Percentiles rank a stretch among this genome's conserved stretches.
Evolutionary conservation across 192 early-diverging fungal genomes (phyloP).

Genomic region (Coemansia reversa): DNA sequence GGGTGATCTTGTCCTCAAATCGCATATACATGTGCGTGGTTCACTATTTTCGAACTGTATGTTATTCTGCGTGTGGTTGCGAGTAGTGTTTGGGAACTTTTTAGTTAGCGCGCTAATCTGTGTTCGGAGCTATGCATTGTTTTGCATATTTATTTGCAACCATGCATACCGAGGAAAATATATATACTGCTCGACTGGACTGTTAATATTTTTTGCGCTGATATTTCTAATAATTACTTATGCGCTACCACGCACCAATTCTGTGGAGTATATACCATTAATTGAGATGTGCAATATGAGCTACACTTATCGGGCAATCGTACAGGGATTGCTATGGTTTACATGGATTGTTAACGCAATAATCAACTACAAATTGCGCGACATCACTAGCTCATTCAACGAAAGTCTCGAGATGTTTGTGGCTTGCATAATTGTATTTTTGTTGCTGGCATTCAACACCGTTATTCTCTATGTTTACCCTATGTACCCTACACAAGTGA

Average conservation of each 20-base stretch:
- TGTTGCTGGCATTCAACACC: conserved; percentile 45
- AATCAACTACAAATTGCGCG: conserved; percentile 44
- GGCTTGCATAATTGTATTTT: conserved; percentile 38
- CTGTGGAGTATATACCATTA: conserved; percentile 31
- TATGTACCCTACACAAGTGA: conserved; percentile 26
- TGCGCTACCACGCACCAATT: conserved; percentile 22
- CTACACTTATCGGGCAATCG: conserved; percentile 40
- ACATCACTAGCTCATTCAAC: conserved; percentile 55
- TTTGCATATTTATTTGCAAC: conserved; percentile 47
- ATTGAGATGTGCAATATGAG: conserved; percentile 50
- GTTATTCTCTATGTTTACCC: conserved; percentile 41
- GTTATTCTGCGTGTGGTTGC: conserved; percentile 50
- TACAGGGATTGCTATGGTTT: conserved; percentile 43
- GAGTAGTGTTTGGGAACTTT: conserved; percentile 35
- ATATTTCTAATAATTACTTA: conserved; percentile 38
- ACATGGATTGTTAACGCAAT: conserved; percentile 41
- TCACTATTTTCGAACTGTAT: conserved; percentile 33
- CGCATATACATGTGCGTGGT: conserved; percentile 44
- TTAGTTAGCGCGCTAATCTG: conserved; percentile 41
- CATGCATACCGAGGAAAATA: conserved; percentile 38
- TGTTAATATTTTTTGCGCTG: conserved; percentile 15
- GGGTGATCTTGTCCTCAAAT: conserved; percentile 51
- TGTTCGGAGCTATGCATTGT: conserved; percentile 46
- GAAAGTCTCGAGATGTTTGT: conserved; percentile 48
- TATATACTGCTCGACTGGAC: conserved; percentile 18